Evolutionary conservation across 495 filamentous ascomycete species (phyloP).

Genomic region (Aspergillus hancockii): DNA sequence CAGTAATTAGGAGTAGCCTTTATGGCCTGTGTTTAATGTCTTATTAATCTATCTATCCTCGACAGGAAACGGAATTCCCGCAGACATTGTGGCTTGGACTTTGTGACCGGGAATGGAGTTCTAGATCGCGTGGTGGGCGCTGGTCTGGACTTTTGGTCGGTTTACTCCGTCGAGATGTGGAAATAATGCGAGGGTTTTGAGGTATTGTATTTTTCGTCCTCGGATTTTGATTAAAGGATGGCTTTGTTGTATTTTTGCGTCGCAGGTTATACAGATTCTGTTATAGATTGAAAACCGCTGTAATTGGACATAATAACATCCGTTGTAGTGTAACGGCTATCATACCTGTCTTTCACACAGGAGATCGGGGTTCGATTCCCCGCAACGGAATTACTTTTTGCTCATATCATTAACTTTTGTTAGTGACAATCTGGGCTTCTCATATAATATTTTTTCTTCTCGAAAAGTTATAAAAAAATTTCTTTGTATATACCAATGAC

Average conservation of each 20-base stretch:
- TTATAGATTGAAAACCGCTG: background rate
- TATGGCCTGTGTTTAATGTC: background rate
- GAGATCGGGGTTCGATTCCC: conserved; percentile 29
- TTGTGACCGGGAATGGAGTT: background rate
- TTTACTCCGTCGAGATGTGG: background rate
- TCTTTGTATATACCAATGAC: no score
- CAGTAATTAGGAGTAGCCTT: background rate
- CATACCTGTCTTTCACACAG: conserved; percentile 25
- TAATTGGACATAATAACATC: background rate
- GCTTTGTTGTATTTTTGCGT: no score
- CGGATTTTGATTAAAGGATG: no score
- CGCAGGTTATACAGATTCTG: no score
- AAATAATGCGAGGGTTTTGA: no score
- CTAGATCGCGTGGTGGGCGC: background rate
- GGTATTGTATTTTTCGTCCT: background rate
- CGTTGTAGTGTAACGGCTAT: conserved; percentile 22
- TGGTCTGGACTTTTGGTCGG: background rate
- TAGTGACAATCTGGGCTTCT: no score
- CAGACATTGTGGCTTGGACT: background rate
- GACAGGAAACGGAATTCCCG: background rate
- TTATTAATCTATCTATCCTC: background rate
- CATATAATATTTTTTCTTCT: background rate
- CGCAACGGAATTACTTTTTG: conserved; percentile 22
- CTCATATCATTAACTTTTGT: no score
- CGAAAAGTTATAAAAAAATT: no score